These are phyloP conservation scores for Fusarium buharicum DNA, from an alignment of 2,329 filamentous ascomycete genomes.

Conservation along the genomic window DNA sequence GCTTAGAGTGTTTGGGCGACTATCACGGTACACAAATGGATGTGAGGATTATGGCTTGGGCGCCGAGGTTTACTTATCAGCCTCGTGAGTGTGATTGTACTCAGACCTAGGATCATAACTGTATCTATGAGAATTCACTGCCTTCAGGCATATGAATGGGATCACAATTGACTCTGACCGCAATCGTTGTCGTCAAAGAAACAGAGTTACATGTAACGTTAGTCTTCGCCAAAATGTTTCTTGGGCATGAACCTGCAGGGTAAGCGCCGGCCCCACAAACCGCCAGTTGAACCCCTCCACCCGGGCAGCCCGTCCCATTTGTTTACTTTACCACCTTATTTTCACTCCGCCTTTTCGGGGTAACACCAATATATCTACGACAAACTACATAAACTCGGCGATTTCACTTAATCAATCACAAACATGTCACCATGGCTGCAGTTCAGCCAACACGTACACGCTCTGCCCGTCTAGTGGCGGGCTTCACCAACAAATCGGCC, in stretches of 20 bases:
- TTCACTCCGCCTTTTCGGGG: constrained; percentile 37
- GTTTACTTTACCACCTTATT: constrained; percentile 40
- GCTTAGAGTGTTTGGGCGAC: too few relatives aligned
- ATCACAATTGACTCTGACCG: too few relatives aligned
- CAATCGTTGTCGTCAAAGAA: neutral
- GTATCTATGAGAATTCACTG: too few relatives aligned
- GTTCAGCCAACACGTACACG: constrained; percentile 43
- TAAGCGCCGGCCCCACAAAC: constrained; percentile 32
- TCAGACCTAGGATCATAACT: too few relatives aligned
- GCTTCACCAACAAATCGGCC: constrained; percentile 37
- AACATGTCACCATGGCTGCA: constrained; percentile 43
- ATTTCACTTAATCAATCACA: neutral
- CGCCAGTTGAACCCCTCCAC: constrained; percentile 19
- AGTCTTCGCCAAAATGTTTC: neutral
- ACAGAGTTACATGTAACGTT: neutral
- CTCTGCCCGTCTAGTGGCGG: constrained; percentile 44
- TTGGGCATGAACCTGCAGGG: constrained; percentile 18
- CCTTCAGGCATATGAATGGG: too few relatives aligned
- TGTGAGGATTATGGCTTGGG: too few relatives aligned
- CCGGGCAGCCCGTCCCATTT: constrained; percentile 27
- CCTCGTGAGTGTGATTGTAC: too few relatives aligned
- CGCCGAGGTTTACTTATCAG: too few relatives aligned
- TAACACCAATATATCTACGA: constrained; percentile 22
- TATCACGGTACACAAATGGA: too few relatives aligned
- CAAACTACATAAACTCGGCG: constrained; percentile 22